Evolutionary conservation across 768 basidiomycete genomes (phyloP).

Genomic region (Favolaschia claudopus): DNA sequence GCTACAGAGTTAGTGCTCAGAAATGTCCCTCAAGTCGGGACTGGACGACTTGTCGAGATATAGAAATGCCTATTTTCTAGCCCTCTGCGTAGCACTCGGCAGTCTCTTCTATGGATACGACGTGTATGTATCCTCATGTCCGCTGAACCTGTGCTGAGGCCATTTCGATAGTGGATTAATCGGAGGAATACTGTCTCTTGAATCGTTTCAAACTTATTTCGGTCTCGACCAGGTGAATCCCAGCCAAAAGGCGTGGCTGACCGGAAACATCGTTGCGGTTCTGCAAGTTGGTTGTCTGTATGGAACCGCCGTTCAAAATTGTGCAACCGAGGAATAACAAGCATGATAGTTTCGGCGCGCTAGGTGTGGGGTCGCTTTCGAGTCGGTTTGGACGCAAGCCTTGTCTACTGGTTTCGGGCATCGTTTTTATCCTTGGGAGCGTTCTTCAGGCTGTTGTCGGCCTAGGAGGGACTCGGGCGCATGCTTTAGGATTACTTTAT

Average conservation of each 20-base stretch:
- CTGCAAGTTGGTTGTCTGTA: conserved; percentile 59
- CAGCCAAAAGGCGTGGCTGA: conserved; percentile 47
- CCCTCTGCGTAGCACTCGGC: conserved; percentile 54
- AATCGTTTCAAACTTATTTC: conserved; percentile 57
- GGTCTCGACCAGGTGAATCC: conserved; percentile 48
- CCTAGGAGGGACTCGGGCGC: conserved; percentile 34
- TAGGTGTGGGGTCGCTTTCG: conserved; percentile 49
- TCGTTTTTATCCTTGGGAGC: conserved; percentile 57
- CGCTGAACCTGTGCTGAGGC: too few relatives aligned
- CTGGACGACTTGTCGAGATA: conserved; percentile 38
- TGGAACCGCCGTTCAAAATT: conserved; percentile 22
- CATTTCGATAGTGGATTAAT: conserved; percentile 48
- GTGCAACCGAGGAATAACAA: neutral
- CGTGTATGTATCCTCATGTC: conserved; percentile 34
- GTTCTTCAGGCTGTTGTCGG: conserved; percentile 54
- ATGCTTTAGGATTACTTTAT: conserved; percentile 8
- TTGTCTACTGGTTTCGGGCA: conserved; percentile 50
- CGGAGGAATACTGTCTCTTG: conserved; percentile 54
- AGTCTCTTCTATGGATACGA: conserved; percentile 61
- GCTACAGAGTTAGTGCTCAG: too few relatives aligned
- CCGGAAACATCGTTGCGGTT: conserved; percentile 60
- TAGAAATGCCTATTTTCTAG: conserved; percentile 55
- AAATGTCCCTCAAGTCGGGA: conserved; percentile 36
- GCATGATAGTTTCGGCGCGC: conserved; percentile 49
- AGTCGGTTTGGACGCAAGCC: conserved; percentile 54